Evolutionary conservation across 495 filamentous ascomycete genomes (phyloP).

Genomic region (Aspergillus steynii): DNA sequence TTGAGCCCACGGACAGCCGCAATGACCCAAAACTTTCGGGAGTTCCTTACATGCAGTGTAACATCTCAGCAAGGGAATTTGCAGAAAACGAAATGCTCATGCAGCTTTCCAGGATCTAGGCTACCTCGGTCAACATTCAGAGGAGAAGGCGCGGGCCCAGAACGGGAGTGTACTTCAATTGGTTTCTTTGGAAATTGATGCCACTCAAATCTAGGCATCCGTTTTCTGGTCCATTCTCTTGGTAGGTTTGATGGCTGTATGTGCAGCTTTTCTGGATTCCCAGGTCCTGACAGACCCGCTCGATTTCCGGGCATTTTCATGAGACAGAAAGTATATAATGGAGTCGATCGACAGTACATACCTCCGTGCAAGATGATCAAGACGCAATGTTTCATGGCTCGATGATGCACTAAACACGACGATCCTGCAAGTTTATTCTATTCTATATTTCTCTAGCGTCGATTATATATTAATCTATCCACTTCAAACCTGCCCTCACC

Average conservation of each 20-base stretch:
- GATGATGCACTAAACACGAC: neutral
- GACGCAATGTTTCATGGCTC: neutral
- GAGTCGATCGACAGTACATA: neutral
- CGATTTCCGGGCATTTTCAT: neutral
- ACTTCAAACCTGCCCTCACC: neutral
- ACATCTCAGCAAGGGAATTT: conserved; percentile 8
- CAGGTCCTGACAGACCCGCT: neutral
- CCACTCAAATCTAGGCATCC: conserved; percentile 6
- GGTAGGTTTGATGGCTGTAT: neutral
- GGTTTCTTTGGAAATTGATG: conserved; percentile 2
- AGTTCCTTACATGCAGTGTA: conserved; percentile 4
- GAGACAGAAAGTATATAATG: conserved; percentile 4
- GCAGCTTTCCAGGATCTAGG: conserved; percentile 1
- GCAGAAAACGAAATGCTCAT: conserved; percentile 2
- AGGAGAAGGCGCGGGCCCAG: neutral
- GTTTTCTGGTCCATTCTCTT: conserved; percentile 2
- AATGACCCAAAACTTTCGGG: neutral
- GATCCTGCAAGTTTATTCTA: neutral
- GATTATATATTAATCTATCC: neutral
- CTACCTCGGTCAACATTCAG: neutral
- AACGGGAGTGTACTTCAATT: conserved; percentile 1
- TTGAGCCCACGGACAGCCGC: neutral
- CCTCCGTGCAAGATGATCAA: neutral
- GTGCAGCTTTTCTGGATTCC: neutral
- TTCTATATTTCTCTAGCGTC: neutral